A percentile compares a stretch with the other conserved stretches of the same genome.
These are phyloP conservation scores for Boletus bicolor DNA, from an alignment of 768 basidiomycete genomes.

Conservation along the genomic window DNA sequence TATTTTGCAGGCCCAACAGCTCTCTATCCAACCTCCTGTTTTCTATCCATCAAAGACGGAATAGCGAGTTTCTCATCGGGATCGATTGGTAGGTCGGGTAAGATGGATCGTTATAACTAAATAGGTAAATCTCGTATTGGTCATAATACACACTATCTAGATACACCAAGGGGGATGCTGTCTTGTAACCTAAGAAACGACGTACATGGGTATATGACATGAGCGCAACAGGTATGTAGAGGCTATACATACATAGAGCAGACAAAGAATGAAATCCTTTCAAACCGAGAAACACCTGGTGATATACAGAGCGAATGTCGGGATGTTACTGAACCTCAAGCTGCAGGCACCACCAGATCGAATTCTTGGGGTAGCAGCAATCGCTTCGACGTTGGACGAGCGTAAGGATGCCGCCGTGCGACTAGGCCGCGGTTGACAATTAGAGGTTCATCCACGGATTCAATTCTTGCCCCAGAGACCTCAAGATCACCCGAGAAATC, in stretches of 20 bases:
- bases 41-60: not conserved
- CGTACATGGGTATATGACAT: not conserved
- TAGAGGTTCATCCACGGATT: constrained; percentile 18
- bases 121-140: not conserved
- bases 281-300: not conserved
- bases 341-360: not conserved
- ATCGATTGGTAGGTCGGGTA: not conserved
- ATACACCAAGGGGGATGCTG: not conserved
- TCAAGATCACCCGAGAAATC: constrained; percentile 2
- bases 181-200: not conserved
- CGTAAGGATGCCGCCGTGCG: constrained; percentile 19
- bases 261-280: not conserved
- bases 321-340: not conserved
- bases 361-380: constrained; percentile 19
- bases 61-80: not conserved
- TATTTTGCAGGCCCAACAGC: not conserved
- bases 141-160: not conserved
- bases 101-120: not conserved
- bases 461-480: not conserved
- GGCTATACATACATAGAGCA: not conserved
- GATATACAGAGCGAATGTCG: not conserved
- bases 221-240: not conserved
- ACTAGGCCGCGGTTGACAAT: not conserved
- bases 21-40: not conserved
- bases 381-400: constrained; percentile 12